Evolutionary conservation across 352 stramenopile species (phyloP), one percentile per base, ranked within the genome.

Genomic region (Elongisporangium prolatum): DNA sequence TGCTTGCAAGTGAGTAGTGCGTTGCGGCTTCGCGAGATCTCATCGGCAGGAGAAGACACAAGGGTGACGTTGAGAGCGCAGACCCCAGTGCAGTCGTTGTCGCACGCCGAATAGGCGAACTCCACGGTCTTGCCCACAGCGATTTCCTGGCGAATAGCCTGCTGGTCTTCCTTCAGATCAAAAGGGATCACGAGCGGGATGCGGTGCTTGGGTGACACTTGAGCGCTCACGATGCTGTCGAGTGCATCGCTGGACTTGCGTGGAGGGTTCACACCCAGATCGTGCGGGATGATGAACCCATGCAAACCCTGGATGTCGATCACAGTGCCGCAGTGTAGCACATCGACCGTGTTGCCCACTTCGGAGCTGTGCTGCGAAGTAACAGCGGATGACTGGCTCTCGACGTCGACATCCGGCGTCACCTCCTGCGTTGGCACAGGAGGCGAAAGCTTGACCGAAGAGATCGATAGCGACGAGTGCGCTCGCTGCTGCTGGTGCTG

Each of bases 241-340:
- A 18, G 44, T 17, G 59, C 40, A 50, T 65, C 22, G 17, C 50
- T 6, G 22, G 54, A 55, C 38, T 59, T 69, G 49, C 48, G 55
- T 24, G 61, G 14, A 14, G 25, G 9, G 37, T 77, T 64, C 40
- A 74, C 61, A n/a, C 60, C 71, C 51, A 87, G 53, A 55, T 82
- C 75, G 70, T 91, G 81, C 57, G 78, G 81, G 60, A 91, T 91
- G 65, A 91, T 84, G 60, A 88, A 85, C 25, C 81, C 81, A 28
- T 84, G 81, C 38, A 77, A 77, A 37, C 81, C 81, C 61, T 91
- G 76, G 34, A 91, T 79, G 58, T 91, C 79, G 64, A 91, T 91
- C 44, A 91, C 72, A 21, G 81, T 91, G 49, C 81, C 81, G 50
- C 79, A 91, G 71, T 91, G 77, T 51, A 89, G 64, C 50, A 88